Base-by-base conservation (phyloP, 371 early-diverging fungal species). In the Gilbertella persicaria region DNA sequence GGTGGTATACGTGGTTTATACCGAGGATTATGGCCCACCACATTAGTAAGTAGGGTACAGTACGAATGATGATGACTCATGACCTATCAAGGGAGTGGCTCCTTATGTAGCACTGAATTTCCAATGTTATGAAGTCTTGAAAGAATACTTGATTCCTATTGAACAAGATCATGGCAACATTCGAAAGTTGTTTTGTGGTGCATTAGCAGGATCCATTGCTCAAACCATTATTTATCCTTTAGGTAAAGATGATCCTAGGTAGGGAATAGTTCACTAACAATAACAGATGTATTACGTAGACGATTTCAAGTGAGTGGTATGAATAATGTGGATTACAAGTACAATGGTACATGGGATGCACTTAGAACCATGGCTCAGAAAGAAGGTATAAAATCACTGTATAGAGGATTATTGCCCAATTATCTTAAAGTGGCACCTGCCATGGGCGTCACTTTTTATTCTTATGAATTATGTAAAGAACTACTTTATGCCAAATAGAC, bases 191-290 rank as follows among this genome's bases (percentile, higher is more conserved):
- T 45, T 87, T 0, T 92, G 94, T 54, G 96, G 97, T 47, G 96
- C 94, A 4, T 60, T 91, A 45, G 95, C 93, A 19, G 97, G 97
- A 14, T 87, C 92, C 48, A 84, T 92, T 61, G 90, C 91, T 5
- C 96, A 96, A 67, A 91, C 92, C 2, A 80, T 91, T 26, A 94
- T 94, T 9, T 96, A 95, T 64, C 97, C 97, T 21, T 72, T 96
- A 51, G 75, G 71, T 70, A 62, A 61, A 28, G 4, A 28, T 5
- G 5, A 28, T 28, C 4, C 28, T 28, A 28, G 9, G 4, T 28
- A 13, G 12, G 5, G 8, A n/a, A 38, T 25, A 12, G 4, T 39
- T 14, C n/a, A 53, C 13, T 28, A 38, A 19, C 33, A 13, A 33
- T 41, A 13, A 17, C 30, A 59, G 94, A 94, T 54, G 89, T 94